Percentiles rank a stretch among this genome's conserved stretches.
Evolutionary conservation across 495 filamentous ascomycete genomes (phyloP).

Genomic region (Saxispiralis lemnorum): DNA sequence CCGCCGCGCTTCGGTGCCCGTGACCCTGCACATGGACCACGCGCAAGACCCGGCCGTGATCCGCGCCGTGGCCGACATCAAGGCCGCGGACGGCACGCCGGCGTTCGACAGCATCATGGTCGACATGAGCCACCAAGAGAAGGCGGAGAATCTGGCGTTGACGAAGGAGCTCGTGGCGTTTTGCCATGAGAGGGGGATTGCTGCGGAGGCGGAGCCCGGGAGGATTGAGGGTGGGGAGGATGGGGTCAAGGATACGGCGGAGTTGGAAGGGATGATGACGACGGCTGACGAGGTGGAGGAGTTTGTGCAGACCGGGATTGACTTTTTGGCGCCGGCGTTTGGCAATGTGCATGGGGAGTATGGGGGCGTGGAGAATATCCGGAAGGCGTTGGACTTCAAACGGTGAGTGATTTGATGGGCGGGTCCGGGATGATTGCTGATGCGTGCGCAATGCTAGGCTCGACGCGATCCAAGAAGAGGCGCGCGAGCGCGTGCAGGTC

Average conservation of each 20-base stretch:
- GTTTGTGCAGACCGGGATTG: slow-evolving; percentile 64
- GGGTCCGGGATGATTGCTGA: slow-evolving; percentile 30
- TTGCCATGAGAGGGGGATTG: slow-evolving; percentile 58
- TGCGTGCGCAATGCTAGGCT: slow-evolving; percentile 24
- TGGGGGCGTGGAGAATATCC: slow-evolving; percentile 47
- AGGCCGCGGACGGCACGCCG: slow-evolving; percentile 14
- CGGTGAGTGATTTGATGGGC: not conserved
- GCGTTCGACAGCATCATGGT: slow-evolving; percentile 24
- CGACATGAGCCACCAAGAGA: slow-evolving; percentile 46
- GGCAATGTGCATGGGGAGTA: slow-evolving; percentile 78
- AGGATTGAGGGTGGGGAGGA: slow-evolving; percentile 76
- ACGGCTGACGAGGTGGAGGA: slow-evolving; percentile 57
- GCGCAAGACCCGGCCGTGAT: slow-evolving; percentile 20
- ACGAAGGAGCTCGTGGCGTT: slow-evolving; percentile 54
- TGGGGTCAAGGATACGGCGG: slow-evolving; percentile 57
- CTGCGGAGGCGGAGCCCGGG: slow-evolving; percentile 64
- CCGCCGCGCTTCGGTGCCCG: slow-evolving; percentile 33
- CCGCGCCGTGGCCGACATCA: slow-evolving; percentile 6
- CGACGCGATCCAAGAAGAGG: slow-evolving; percentile 40
- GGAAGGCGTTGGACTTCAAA: slow-evolving; percentile 44
- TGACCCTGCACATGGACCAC: slow-evolving; percentile 22
- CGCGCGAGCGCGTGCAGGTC: slow-evolving; percentile 43
- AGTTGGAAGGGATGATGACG: slow-evolving; percentile 58
- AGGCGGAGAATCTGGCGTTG: slow-evolving; percentile 56
- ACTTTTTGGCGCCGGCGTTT: slow-evolving; percentile 71